Evolutionary conservation across 2,329 filamentous ascomycete genomes (phyloP), one percentile per base, ranked within the genome.

Genomic region (Fusarium protoensiforme): DNA sequence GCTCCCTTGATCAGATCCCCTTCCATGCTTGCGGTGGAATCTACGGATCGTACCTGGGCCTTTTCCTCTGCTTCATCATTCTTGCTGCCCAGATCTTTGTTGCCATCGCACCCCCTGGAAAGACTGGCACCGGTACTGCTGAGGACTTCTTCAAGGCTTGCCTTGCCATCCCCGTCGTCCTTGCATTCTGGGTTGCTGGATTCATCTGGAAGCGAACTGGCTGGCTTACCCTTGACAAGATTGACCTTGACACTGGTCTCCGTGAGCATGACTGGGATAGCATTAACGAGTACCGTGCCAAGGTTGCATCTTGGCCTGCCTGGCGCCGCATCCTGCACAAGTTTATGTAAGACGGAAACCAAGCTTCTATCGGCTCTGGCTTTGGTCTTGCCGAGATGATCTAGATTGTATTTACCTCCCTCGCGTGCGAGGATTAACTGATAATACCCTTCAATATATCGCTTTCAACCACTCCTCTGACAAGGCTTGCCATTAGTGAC

Each of bases 221-320:
- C 20, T 93, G 89, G 89, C 84, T 91, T 62, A 85, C 80, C 27
- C 80, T 89, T 3, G 81, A 85, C 31, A 82, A 93, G 73, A 92
- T 94, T 66, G 91, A 93, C 74, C 86, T 93, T 62, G 91, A 93
- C 78, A 87, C 86, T 31, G 91, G 91, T 69, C 87, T 91, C 41
- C 87, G 91, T 67, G 87, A 90, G 80, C 85, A 92, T 59, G 87
- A 92, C 78, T 92, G 89, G 89, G 89, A 91, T 8, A 81, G 81
- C 18, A 90, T 91, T 80, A 86, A 91, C 76, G 85, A 82, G n/a
- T 83, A 87, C 75, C 85, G 85, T 38, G 87, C 83, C 27, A 78
- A 83, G 78, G 80, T 88, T 29, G 86, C 85, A 16, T 61, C 80
- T 2, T 86, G 83, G 84, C 88, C 89, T 4, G 77, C 81, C 13